Percentiles rank a stretch among this genome's conserved stretches.
Evolutionary conservation across 2,329 filamentous ascomycete genomes (phyloP).

Genomic region (Thermoascus crustaceus): DNA sequence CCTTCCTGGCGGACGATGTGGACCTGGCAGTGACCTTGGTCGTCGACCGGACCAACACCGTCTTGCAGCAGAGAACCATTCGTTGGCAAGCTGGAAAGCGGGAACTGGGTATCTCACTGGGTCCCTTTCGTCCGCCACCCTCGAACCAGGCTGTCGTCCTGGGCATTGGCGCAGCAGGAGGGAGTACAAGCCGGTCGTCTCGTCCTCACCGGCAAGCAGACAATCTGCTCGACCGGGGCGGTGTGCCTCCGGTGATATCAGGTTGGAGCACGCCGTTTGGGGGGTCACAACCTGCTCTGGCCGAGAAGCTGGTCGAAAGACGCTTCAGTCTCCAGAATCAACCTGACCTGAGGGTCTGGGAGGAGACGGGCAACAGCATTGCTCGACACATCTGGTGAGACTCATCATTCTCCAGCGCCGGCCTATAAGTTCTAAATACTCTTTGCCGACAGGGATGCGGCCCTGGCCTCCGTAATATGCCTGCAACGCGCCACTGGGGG

Average conservation of each 20-base stretch:
- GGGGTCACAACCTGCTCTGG: constrained; percentile 31
- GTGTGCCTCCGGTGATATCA: constrained; percentile 44
- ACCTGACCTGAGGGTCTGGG: constrained; percentile 47
- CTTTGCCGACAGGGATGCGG: constrained; percentile 45
- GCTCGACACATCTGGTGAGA: constrained; percentile 61
- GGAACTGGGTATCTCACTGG: constrained; percentile 23
- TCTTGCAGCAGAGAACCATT: constrained; percentile 16
- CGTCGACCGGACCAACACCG: constrained; percentile 10
- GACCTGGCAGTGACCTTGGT: constrained; percentile 21
- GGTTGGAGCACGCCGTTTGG: constrained; percentile 46
- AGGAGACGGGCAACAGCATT: constrained; percentile 66
- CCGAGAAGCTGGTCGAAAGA: constrained; percentile 48
- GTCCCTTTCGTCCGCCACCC: constrained; percentile 20
- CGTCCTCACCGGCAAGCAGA: constrained; percentile 10
- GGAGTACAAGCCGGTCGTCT: constrained; percentile 5
- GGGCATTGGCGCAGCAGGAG: constrained; percentile 14
- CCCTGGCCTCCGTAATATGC: constrained; percentile 48
- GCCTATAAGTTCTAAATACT: constrained; percentile 10
- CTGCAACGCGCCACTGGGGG: constrained; percentile 38
- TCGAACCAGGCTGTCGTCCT: constrained; percentile 18
- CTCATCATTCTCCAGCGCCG: not conserved
- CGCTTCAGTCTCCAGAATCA: constrained; percentile 39
- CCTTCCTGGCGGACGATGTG: constrained; percentile 45
- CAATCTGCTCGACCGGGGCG: constrained; percentile 13
- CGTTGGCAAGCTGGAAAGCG: constrained; percentile 29